These are phyloP conservation scores for Magnaporthiopsis incrustans DNA, from an alignment of 2,329 filamentous ascomycete genomes.

Conservation along the genomic window DNA sequence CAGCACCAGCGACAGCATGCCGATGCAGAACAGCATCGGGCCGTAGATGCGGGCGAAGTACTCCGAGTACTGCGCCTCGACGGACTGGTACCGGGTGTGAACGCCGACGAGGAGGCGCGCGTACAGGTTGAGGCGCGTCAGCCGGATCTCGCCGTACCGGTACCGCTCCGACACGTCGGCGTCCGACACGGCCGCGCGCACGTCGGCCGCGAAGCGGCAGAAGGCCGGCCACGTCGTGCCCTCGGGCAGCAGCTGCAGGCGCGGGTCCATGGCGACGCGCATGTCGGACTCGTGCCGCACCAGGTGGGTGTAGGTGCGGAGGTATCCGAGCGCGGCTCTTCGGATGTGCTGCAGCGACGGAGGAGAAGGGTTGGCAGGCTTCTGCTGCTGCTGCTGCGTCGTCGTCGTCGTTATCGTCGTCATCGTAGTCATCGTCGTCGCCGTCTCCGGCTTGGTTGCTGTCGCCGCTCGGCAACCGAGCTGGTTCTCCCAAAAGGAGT, in stretches of 20 bases:
- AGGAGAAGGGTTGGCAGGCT: too few species aligned
- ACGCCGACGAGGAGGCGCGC: background rate
- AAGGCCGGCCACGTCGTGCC: constrained; percentile 4
- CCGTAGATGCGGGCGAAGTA: background rate
- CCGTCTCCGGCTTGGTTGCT: too few species aligned
- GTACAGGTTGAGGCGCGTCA: constrained; percentile 4
- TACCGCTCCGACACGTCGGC: background rate
- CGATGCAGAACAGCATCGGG: background rate
- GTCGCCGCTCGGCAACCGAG: background rate
- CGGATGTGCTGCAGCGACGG: background rate
- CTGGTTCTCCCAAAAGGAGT: constrained; percentile 6
- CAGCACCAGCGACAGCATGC: background rate
- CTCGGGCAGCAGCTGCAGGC: constrained; percentile 4
- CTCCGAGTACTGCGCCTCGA: constrained; percentile 1
- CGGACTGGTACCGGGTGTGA: background rate
- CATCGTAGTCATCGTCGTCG: too few species aligned
- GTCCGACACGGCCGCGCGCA: background rate
- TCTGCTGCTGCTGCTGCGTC: too few species aligned
- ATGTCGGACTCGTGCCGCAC: constrained; percentile 6
- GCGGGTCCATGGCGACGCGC: constrained; percentile 1
- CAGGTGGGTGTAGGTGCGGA: constrained; percentile 4
- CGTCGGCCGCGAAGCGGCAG: background rate
- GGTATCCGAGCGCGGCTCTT: constrained; percentile 1
- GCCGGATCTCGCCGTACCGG: constrained; percentile 8
- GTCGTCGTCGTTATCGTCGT: too few species aligned